Conservation (phyloP, 2,329 filamentous ascomycete genomes). For the Juglanconis sp. region DNA sequence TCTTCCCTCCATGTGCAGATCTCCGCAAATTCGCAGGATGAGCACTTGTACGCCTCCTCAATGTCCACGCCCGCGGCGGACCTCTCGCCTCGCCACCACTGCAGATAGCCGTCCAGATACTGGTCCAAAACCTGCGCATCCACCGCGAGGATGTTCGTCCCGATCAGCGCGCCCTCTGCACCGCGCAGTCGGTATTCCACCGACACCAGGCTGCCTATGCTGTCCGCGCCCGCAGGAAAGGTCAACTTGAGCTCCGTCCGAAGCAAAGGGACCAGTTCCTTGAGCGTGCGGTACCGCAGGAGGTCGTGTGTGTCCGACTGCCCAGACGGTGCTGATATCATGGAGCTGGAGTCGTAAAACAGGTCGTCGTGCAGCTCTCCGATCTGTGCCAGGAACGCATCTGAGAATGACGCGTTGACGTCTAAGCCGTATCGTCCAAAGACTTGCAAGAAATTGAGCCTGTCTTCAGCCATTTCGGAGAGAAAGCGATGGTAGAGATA, state of each 20-base stretch:
- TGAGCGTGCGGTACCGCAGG: slow-evolving; percentile 46
- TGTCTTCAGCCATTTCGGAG: slow-evolving; percentile 68
- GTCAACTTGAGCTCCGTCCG: slow-evolving; percentile 46
- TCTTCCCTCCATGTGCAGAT: slow-evolving; percentile 73
- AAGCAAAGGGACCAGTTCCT: slow-evolving; percentile 45
- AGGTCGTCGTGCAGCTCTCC: slow-evolving; percentile 64
- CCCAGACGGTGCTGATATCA: slow-evolving; percentile 29
- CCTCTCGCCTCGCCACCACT: slow-evolving; percentile 84
- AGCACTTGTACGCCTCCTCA: slow-evolving; percentile 86
- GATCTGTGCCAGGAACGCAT: slow-evolving; percentile 74
- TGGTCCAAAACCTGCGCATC: slow-evolving; percentile 59
- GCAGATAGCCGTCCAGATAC: slow-evolving; percentile 68
- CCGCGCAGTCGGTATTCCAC: slow-evolving; percentile 52
- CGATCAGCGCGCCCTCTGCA: slow-evolving; percentile 47
- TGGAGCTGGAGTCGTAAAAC: slow-evolving; percentile 48
- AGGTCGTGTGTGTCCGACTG: slow-evolving; percentile 28
- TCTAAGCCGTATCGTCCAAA: slow-evolving; percentile 71
- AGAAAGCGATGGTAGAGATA: slow-evolving; percentile 87
- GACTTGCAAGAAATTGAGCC: slow-evolving; percentile 66
- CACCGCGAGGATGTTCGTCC: slow-evolving; percentile 62
- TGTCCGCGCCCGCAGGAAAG: slow-evolving; percentile 47
- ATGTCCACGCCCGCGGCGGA: slow-evolving; percentile 71
- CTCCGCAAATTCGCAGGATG: slow-evolving; percentile 77
- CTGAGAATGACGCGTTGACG: slow-evolving; percentile 65
- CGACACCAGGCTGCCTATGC: slow-evolving; percentile 48